A percentile compares a stretch with the other conserved stretches of the same genome.
Evolutionary conservation across 2,329 filamentous ascomycete genomes (phyloP).

Genomic region (Fusarium buxicola): DNA sequence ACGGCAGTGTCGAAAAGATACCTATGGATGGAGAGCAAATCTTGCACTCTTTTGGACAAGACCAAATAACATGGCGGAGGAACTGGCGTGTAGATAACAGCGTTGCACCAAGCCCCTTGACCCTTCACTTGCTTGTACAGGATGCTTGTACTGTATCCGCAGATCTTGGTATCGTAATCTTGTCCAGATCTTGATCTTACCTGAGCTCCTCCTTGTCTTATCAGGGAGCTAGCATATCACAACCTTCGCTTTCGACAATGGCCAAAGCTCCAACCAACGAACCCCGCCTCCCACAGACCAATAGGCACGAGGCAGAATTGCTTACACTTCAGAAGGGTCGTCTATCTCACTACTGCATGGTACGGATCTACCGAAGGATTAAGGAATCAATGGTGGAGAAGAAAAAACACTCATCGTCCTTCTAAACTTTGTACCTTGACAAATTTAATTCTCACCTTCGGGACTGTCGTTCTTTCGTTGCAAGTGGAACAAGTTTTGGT

Average conservation of each 20-base stretch:
- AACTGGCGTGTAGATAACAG: not conserved
- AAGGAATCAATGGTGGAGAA: no score
- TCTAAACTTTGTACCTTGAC: no score
- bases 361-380: no score
- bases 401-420: no score
- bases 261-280: not conserved
- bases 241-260: not conserved
- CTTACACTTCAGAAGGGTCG: not conserved
- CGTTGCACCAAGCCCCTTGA: slow-evolving; percentile 1
- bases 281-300: not conserved
- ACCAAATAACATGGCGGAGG: not conserved
- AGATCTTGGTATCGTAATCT: slow-evolving; percentile 4
- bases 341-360: no score
- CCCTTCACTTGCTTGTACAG: not conserved
- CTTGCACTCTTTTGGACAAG: no score
- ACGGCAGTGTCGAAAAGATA: not conserved
- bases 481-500: no score
- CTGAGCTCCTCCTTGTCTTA: not conserved
- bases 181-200: slow-evolving; percentile 1
- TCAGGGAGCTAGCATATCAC: not conserved
- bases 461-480: no score
- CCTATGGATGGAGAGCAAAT: no score
- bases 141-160: not conserved
- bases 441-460: no score
- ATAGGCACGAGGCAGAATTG: not conserved